phyloP scores from a whole-genome alignment of 306 rosid species.

The Fagus crenata region DNA sequence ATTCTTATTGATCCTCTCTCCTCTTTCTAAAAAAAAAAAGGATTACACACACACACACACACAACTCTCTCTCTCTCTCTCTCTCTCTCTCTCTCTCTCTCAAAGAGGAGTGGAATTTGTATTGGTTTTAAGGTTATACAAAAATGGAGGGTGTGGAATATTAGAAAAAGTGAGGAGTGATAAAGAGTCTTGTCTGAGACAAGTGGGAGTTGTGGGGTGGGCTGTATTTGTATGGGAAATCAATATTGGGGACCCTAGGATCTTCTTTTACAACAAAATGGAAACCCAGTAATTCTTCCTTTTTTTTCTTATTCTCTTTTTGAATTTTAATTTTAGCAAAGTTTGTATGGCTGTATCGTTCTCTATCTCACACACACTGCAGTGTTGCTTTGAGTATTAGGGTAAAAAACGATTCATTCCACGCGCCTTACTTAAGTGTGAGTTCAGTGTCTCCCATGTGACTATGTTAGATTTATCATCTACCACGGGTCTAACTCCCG shows the following conservation, averaged over 20 bases:
- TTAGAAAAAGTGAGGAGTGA: background rate
- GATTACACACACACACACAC: background rate
- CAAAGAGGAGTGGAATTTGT: background rate
- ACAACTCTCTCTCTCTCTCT: background rate
- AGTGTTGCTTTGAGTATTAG: background rate
- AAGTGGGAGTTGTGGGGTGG: constrained; percentile 32
- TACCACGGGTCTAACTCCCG: no score
- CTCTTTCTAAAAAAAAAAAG: background rate
- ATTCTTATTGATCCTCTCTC: background rate
- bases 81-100: background rate
- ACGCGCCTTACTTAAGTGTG: background rate
- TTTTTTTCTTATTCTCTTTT: constrained; percentile 9
- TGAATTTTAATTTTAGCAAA: constrained; percentile 4
- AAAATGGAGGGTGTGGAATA: constrained; percentile 6
- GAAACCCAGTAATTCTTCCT: constrained; percentile 26
- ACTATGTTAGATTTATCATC: no score
- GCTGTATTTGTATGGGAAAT: background rate
- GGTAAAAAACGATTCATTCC: background rate
- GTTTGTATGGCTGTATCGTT: background rate
- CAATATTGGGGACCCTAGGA: background rate
- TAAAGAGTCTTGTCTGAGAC: constrained; percentile 8
- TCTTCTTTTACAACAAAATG: constrained; percentile 25
- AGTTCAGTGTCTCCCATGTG: no score
- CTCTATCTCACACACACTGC: background rate
- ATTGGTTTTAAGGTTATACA: background rate